Evolutionary conservation across 305 asterid species (phyloP).

Genomic region (Plantago rigida): DNA sequence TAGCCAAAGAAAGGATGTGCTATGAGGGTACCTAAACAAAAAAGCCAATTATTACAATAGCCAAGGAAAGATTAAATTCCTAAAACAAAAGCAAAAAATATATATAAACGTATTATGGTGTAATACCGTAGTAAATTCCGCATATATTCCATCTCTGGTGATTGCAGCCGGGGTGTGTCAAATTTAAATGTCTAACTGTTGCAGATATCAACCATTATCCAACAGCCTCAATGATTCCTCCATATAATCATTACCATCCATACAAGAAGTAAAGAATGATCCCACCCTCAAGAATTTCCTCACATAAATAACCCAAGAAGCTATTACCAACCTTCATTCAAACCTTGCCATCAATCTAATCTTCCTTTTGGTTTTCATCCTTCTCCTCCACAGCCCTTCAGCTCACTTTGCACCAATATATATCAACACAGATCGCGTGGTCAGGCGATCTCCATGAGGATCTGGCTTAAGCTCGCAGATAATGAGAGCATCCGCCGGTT

Average conservation of each 20-base stretch:
- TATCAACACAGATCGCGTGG: constrained; percentile 36
- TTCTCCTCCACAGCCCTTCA: constrained; percentile 64
- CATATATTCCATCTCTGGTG: too few relatives aligned
- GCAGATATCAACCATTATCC: too few relatives aligned
- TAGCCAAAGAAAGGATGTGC: constrained; percentile 45
- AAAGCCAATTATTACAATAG: too few relatives aligned
- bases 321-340: constrained; percentile 38
- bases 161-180: too few relatives aligned
- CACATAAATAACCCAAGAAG: constrained; percentile 45
- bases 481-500: not conserved
- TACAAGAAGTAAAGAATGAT: not conserved
- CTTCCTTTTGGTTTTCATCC: constrained; percentile 67
- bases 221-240: not conserved
- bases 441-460: constrained; percentile 64
- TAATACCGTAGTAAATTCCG: too few relatives aligned
- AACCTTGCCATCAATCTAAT: constrained; percentile 60
- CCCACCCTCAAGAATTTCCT: constrained; percentile 36
- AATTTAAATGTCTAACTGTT: too few relatives aligned
- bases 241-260: constrained; percentile 19
- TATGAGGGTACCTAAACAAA: constrained; percentile 55
- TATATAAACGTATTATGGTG: too few relatives aligned
- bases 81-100: too few relatives aligned
- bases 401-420: constrained; percentile 34
- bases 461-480: too few relatives aligned
- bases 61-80: too few relatives aligned